Base-by-base conservation (phyloP, 2,329 filamentous ascomycete genomes). In the Sporothrix luriei region DNA sequence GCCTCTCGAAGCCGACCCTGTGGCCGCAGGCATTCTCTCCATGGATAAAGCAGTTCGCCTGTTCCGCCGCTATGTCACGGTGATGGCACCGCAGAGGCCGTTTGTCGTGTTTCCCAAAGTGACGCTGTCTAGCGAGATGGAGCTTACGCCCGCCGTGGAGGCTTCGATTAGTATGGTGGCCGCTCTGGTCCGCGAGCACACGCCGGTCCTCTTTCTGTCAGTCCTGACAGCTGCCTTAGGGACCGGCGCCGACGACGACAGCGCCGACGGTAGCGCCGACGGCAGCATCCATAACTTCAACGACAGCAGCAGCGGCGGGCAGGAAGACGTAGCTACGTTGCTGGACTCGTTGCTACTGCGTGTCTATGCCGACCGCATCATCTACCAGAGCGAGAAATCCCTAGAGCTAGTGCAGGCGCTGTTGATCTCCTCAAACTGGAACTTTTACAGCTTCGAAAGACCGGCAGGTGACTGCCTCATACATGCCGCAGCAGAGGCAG, bases 361-460 rank as follows among this genome's bases (percentile, higher is more conserved):
- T 4, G 62, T 66, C 0, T 70, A 71, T 19, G 66, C 70, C 10
- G 66, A 72, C n/a, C 70, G 67, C 5, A 69, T 73, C 38, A 52
- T 70, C 24, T 52, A 66, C 48, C 48, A 62, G 5, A 68, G 69
- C 21, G 48, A 70, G 24, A 66, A 62, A 51, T 70, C 71, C 40
- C 14, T 73, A 3, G 71, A 73, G 62, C 67, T 73, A 29, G 61
- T 73, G n/a, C 71, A 73, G 67, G 70, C 71, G 21, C 67, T 71
- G 43, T 59, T 73, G 16, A 66, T 73, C 16, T 72, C 71, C 54
- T 26, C 71, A n/a, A 69, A 68, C 67, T 73, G 71, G 71, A 68
- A 55, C 57, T 70, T 62, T 33, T 65, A 69, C 70, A 48, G 43
- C 26, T 26, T 66, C 13, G 64, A 52, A 4, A 52, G 24, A 29